Evolutionary conservation across 1,284 basidiomycete genomes (phyloP), one percentile per base, ranked within the genome.

Genomic region (Cryptococcus maquisensis): DNA sequence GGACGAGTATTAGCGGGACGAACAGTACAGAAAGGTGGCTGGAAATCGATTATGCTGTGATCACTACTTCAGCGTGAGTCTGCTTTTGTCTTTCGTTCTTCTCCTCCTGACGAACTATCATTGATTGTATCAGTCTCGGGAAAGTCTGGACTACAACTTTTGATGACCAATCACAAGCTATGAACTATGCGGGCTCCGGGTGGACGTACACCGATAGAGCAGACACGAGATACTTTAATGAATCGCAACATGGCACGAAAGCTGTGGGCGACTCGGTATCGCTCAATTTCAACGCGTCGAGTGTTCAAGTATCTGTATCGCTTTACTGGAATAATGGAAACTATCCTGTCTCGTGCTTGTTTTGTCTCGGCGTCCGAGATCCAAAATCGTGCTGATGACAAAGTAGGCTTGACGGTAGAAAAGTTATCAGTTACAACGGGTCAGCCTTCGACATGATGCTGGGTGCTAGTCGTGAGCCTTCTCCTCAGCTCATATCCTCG

Each of bases 251-350:
- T 37, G 37, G 45, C 2, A 52, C 47, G 26, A 26, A 21, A 12
- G 36, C 40, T 23, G 39, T 50, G 18, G 54, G 53, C 9, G 54
- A 54, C 32, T 42, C 47, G 7, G 20, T 55, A n/a, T 32, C 28
- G 16, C 35, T 54, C 35, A 43, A 58, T 2, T 64, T 64, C 43
- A 61, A 52, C 21, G 62, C 60, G 1, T 56, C 62, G 6, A 57
- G 55, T 3, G 39, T 60, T 8, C 57, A 61, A 47, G 16, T 64
- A 1, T 59, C 55, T 47, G 61, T 54, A 28, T 32, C 32, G 16
- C 16, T 59, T 3, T 37, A 52, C 37, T 35, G 3, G 15, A 45
- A 61, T 46, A 59, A 63, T 46, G 61, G 61, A 7, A 63, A 63
- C 37, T 63, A 61, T 38, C 55, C 56, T 18, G 47, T 60, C 23